Base-by-base conservation (phyloP, 192 early-diverging fungal genomes). In the Glomus cerebriforme region DNA sequence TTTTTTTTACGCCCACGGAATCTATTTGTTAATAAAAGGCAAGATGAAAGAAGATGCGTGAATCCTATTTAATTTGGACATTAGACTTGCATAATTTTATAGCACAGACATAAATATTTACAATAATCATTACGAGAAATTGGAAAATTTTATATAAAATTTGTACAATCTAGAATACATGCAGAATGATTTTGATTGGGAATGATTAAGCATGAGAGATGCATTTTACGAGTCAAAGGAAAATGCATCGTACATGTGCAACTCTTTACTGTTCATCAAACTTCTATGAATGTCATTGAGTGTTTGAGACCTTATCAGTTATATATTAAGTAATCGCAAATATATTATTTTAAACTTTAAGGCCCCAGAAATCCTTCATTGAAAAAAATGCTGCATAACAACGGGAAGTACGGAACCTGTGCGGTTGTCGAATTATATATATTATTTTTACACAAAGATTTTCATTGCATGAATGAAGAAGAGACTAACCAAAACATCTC, bases 401-500 rank as follows among this genome's bases (percentile, higher is more conserved):
- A n/a, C 19, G n/a, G 59, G 59, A 62, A 62, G 26, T 64, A 64
- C 62, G 62, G 27, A 64, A 29, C 62, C n/a, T 26, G 19, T 26
- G 59, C 59, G 59, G 59, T 26, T 24, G 9, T 31, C 29, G 62
- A 64, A 31, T 31, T 54, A 19, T 19, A 54, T 54, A 39, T 39
- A 8, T 54, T 17, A 0, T 54, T 19, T 64, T 64, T 64, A 12
- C 62, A 64, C 62, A 64, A 64, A 9, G 62, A 64, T 64, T 64
- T 64, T 29, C 62, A 64, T 31, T 64, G 62, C 62, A 64, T 64
- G 10, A 64, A 64, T 64, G 47, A 64, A 64, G 24, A 60, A 26
- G 8, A 64, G 27, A 5, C 29, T 31, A 31, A 26, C 62, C n/a
- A 64, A n/a, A 64, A 7, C 3, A 12, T 10, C 29, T 64, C 62